Evolutionary conservation across 257 asterid species (phyloP).

Genomic region (Solanum pinnatisectum): DNA sequence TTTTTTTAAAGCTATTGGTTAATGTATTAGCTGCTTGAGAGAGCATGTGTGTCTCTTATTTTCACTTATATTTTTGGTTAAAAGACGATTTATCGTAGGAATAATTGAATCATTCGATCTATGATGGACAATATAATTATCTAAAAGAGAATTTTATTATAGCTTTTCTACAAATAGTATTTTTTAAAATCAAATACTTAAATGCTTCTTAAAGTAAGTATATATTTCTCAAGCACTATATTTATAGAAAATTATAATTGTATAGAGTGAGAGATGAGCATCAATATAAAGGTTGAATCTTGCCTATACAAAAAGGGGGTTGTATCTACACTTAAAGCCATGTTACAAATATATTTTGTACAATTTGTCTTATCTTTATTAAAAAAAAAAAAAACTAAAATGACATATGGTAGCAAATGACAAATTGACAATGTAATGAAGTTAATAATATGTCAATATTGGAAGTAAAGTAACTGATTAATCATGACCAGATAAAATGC

Average conservation of each 20-base stretch:
- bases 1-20: too few species aligned
- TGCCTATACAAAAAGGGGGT: background rate
- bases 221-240: background rate
- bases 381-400: background rate
- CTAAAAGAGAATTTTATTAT: too few species aligned
- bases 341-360: background rate
- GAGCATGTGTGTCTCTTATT: background rate
- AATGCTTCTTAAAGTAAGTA: too few species aligned
- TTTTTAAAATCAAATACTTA: background rate
- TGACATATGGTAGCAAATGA: background rate
- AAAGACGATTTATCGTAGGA: background rate
- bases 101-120: too few species aligned
- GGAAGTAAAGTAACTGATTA: background rate
- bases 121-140: too few species aligned
- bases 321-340: background rate
- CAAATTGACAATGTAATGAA: background rate
- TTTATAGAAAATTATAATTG: too few species aligned
- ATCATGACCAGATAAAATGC: background rate
- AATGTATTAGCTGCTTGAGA: background rate
- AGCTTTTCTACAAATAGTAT: background rate
- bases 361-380: background rate
- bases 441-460: background rate
- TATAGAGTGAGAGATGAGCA: background rate
- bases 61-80: too few species aligned
- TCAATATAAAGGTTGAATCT: background rate